Evolutionary conservation across 1,284 basidiomycete species (phyloP).

Genomic region (Moesziomyces sp.): DNA sequence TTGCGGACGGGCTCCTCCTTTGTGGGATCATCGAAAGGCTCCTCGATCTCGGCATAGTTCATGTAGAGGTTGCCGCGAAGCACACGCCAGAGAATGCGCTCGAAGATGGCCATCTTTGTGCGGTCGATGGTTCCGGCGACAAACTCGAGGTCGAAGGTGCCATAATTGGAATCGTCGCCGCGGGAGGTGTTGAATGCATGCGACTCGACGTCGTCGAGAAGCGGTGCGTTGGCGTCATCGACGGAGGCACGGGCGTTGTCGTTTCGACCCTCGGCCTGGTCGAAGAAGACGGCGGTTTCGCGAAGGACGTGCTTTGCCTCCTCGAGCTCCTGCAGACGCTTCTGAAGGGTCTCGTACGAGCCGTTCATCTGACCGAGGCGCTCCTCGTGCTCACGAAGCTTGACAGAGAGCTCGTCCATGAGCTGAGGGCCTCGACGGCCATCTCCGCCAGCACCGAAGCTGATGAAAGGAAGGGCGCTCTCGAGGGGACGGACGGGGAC

Average conservation of each 20-base stretch:
- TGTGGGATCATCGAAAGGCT: conserved; percentile 88
- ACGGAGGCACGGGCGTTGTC: conserved; percentile 81
- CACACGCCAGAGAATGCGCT: conserved; percentile 97
- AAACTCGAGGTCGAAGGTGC: conserved; percentile 82
- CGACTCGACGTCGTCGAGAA: conserved; percentile 85
- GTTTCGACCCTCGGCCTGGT: conserved; percentile 84
- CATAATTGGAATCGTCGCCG: conserved; percentile 68
- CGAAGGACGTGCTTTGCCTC: conserved; percentile 89
- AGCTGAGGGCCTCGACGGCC: conserved; percentile 78
- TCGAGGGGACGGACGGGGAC: conserved; percentile 76
- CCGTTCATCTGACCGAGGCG: conserved; percentile 91
- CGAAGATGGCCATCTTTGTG: conserved; percentile 88
- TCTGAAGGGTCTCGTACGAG: conserved; percentile 88
- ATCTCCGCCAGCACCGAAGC: conserved; percentile 71
- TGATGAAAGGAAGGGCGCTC: conserved; percentile 64
- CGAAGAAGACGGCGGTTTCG: conserved; percentile 97
- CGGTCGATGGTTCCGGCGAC: conserved; percentile 97
- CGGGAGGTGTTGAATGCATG: conserved; percentile 69
- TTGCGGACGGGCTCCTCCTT: conserved; percentile 74
- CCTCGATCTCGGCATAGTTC: conserved; percentile 94
- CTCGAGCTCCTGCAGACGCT: conserved; percentile 85
- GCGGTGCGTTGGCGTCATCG: conserved; percentile 87
- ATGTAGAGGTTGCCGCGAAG: conserved; percentile 98
- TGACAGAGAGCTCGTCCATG: conserved; percentile 90
- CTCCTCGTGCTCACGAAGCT: conserved; percentile 86